phyloP scores from a whole-genome alignment of 345 rosid species.

The Eucalyptus urophylla region DNA sequence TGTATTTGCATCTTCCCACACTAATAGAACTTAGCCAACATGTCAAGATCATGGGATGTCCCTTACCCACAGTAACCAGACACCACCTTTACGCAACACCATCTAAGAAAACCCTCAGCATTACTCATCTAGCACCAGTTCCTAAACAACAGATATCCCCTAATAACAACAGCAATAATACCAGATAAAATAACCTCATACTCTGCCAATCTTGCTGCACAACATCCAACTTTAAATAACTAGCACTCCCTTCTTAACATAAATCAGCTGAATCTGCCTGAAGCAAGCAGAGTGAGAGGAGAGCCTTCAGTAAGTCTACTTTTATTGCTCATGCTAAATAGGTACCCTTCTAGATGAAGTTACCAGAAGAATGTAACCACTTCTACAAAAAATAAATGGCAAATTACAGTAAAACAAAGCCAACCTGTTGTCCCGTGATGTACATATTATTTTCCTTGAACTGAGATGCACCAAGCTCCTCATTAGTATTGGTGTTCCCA shows the following conservation, averaged over 20 bases:
- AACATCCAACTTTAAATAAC: neutral
- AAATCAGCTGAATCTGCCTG: neutral
- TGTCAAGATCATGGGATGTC: neutral
- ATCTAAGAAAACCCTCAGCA: neutral
- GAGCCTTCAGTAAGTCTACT: neutral
- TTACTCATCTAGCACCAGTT: neutral
- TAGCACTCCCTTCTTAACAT: neutral
- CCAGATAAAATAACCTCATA: neutral
- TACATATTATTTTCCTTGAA: constrained; percentile 74
- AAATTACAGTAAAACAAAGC: neutral
- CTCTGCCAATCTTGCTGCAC: neutral
- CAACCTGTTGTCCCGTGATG: constrained; percentile 70
- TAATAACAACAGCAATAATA: neutral
- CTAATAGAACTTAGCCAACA: neutral
- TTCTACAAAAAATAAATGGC: neutral
- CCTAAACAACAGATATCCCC: neutral
- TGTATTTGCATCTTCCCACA: neutral
- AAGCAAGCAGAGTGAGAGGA: neutral
- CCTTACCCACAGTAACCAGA: neutral
- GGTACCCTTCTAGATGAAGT: neutral
- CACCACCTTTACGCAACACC: neutral
- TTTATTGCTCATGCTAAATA: neutral
- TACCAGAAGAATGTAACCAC: neutral
- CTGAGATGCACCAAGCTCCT: constrained; percentile 71
- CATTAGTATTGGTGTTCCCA: constrained; percentile 58